Base-by-base conservation (phyloP, 495 filamentous ascomycete genomes). In the Penicillium cinerascens region DNA sequence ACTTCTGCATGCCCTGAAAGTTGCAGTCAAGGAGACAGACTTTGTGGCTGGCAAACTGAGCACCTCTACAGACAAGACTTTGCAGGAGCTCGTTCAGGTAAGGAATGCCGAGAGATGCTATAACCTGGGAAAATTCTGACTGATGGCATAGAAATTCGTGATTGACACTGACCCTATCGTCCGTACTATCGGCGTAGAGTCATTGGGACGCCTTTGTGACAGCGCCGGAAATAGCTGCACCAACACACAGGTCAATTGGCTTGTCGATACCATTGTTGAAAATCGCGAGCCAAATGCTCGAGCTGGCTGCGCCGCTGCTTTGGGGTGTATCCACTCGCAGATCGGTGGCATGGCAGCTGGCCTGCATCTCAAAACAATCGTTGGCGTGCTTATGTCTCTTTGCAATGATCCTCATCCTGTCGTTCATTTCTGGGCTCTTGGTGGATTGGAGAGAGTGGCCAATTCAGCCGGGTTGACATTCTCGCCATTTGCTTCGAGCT, bases 271-370 rank as follows among this genome's bases (percentile, higher is more conserved):
- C 6, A 95, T 99, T 58, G 90, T 99, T 10, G 80, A 84, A 33
- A 97, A 97, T 61, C 78, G 92, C 25, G 93, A 99, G 52, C 93
- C 93, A 5, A 92, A 88, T 62, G 89, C 89, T 11, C 85, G 93
- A 62, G 91, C 93, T 37, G 93, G 93, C 23, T 99, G 91, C 65
- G 95, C 95, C 17, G 85, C 93, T 73, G 91, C 93, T 29, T 74
- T 99, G 49, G 93, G 92, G 13, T 89, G 86, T 55, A 97, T 97
- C 40, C 93, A 97, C 68, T 85, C 90, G 2, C 89, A 96, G 65
- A 88, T 97, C 26, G 93, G 93, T 49, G 93, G 93, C 56, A 97
- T 99, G 92, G 95, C 95, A 50, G 93, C 93, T 45, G 91, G 91
- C n/a, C 87, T 91, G 60, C 93, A 99, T 66, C 74, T 99, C 13